Base-by-base conservation (phyloP, 495 filamentous ascomycete genomes). In the Penicillium desertorum region DNA sequence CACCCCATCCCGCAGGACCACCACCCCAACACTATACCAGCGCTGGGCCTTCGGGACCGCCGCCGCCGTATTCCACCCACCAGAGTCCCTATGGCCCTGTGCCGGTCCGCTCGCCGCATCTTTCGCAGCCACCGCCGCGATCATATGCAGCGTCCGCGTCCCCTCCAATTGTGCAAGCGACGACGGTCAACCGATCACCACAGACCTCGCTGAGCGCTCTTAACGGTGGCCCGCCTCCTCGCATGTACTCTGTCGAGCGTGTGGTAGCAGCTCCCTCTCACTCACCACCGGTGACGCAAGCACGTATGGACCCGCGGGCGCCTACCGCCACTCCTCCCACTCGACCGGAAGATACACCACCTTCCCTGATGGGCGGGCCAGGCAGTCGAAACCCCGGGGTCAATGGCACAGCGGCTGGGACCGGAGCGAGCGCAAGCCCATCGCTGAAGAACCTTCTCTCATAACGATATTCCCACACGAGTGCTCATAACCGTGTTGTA, bases 391-490 rank as follows among this genome's bases (percentile, higher is more conserved):
- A 68, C 34, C 42, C 69, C 1, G 68, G 64, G n/a, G 62, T 67
- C 45, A 76, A 73, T 22, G 76, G 72, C 14, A 68, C 72, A 19
- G 58, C 72, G 14, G 58, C 69, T 4, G 66, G 70, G 17, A 71
- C 74, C 44, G 71, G 74, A 4, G 88, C 89, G 5, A 92, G 89
- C 56, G 86, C 88, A 34, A 91, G 85, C 60, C 88, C 88, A 14
- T 91, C 88, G 25, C 66, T 92, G 56, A 83, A 86, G 60, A 91
- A 92, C 64, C 69, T 92, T 51, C 78, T 92, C 34, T 88, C 84
- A 30, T 90, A 68, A 75, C 58, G 20, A 59, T 30, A 22, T 37
- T 19, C 25, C 2, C 30, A 17, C 47, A 41, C 42, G 57, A 58
- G 20, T 30, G 45, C 30, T 49, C 45, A 42, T 52, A 34, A 37